Evolutionary conservation across 1,284 basidiomycete genomes (phyloP).

Genomic region (Irpex rosettiformis): DNA sequence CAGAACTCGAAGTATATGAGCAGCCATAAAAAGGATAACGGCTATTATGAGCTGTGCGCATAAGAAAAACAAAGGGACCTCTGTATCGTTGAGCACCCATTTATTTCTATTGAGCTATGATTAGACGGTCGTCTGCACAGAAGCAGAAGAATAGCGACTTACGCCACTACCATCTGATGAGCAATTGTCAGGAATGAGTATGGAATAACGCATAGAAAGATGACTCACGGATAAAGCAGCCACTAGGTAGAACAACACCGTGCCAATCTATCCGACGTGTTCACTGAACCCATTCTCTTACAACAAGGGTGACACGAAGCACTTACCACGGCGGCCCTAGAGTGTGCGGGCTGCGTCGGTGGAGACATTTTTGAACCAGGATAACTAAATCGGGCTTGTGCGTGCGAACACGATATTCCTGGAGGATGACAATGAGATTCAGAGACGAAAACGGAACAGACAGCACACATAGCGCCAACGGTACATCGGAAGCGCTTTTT

Average conservation of each 20-base stretch:
- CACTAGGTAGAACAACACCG: conserved; percentile 77
- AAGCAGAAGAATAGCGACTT: conserved; percentile 25
- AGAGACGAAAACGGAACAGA: background rate
- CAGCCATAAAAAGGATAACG: conserved; percentile 65
- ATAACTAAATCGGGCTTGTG: background rate
- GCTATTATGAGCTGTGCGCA: conserved; percentile 78
- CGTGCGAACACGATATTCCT: background rate
- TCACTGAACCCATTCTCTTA: no score
- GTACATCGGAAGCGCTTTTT: background rate
- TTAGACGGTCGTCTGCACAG: background rate
- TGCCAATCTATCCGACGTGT: conserved; percentile 52
- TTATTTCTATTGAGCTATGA: conserved; percentile 54
- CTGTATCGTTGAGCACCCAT: conserved; percentile 71
- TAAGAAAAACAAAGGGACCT: conserved; percentile 82
- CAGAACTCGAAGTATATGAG: conserved; percentile 58
- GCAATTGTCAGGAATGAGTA: conserved; percentile 21
- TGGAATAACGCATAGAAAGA: background rate
- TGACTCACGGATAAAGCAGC: conserved; percentile 78
- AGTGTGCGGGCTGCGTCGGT: conserved; percentile 8
- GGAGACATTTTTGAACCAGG: conserved; percentile 9
- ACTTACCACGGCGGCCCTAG: conserved; percentile 13
- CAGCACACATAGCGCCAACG: background rate
- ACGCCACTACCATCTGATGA: conserved; percentile 78
- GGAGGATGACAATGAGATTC: background rate
- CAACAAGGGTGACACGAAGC: background rate